Percentiles rank a stretch among this genome's conserved stretches.
Evolutionary conservation across 495 filamentous ascomycete genomes (phyloP).

Genomic region (Penicillium malachiteum): DNA sequence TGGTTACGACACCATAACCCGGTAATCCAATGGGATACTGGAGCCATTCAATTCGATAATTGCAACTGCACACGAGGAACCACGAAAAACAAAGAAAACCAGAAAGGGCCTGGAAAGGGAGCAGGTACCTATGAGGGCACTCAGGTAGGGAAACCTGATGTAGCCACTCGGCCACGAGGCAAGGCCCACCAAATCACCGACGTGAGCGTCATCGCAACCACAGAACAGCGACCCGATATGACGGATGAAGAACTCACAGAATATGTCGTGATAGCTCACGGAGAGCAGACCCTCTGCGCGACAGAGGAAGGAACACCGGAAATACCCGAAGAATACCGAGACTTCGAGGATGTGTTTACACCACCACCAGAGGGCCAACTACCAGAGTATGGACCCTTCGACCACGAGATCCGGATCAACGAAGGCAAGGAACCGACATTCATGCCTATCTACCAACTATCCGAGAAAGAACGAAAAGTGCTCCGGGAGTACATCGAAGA

Average conservation of each 20-base stretch:
- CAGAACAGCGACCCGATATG: neutral
- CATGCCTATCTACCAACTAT: neutral
- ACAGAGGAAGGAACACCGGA: constrained; percentile 2
- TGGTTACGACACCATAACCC: neutral
- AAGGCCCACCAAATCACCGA: neutral
- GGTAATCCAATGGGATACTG: neutral
- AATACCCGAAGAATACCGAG: constrained; percentile 5
- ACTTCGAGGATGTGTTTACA: constrained; percentile 6
- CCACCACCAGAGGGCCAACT: neutral
- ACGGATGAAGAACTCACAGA: neutral
- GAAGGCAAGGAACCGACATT: neutral
- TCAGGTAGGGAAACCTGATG: neutral
- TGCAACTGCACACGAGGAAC: neutral
- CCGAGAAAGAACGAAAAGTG: neutral
- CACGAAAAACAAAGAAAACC: neutral
- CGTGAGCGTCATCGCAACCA: neutral
- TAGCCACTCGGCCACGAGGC: neutral
- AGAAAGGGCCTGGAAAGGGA: neutral
- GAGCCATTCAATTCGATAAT: too few species aligned
- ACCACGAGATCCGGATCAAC: neutral
- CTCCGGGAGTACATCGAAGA: constrained; percentile 2
- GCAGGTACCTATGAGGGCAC: neutral
- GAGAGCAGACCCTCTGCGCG: neutral
- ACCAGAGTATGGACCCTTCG: neutral
- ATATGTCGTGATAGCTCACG: neutral